phyloP scores from a whole-genome alignment of 225 moss, liverwort and hornwort species.

The Thuidium tamariscinum region DNA sequence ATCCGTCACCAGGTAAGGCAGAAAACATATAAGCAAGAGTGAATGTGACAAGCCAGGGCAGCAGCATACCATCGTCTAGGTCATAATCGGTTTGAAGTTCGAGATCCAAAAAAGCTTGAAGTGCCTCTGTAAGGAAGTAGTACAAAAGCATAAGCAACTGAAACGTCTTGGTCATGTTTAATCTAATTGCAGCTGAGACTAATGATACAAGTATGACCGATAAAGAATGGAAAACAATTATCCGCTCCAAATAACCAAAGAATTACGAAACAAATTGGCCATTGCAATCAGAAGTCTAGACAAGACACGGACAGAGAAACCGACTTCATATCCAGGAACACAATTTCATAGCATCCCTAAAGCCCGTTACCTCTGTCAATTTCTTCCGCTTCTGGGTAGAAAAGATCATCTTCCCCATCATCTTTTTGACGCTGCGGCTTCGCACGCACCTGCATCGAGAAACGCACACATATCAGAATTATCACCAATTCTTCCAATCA shows the following conservation, averaged over 20 bases:
- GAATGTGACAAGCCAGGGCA: neutral
- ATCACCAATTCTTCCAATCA: neutral
- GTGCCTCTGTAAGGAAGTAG: conserved; percentile 21
- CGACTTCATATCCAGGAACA: neutral
- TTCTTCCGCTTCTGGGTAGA: conserved; percentile 35
- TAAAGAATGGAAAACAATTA: neutral
- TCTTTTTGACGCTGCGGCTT: conserved; percentile 30
- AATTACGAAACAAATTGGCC: neutral
- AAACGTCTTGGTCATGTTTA: neutral
- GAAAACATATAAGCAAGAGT: neutral
- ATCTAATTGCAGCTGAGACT: neutral
- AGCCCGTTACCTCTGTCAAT: conserved; percentile 31
- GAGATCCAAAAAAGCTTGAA: conserved; percentile 40
- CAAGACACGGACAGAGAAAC: neutral
- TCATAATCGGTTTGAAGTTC: conserved; percentile 41
- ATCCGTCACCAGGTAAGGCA: neutral
- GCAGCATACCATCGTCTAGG: conserved; percentile 33
- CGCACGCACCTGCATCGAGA: conserved; percentile 20
- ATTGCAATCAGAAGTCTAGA: neutral
- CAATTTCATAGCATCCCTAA: neutral
- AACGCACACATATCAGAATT: neutral
- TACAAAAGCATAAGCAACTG: neutral
- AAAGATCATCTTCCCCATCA: conserved; percentile 8
- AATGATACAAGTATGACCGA: neutral
- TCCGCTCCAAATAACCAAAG: neutral